Evolutionary conservation across 139 green algal genomes (phyloP).

Genomic region (Astrephomene gubernaculifera): DNA sequence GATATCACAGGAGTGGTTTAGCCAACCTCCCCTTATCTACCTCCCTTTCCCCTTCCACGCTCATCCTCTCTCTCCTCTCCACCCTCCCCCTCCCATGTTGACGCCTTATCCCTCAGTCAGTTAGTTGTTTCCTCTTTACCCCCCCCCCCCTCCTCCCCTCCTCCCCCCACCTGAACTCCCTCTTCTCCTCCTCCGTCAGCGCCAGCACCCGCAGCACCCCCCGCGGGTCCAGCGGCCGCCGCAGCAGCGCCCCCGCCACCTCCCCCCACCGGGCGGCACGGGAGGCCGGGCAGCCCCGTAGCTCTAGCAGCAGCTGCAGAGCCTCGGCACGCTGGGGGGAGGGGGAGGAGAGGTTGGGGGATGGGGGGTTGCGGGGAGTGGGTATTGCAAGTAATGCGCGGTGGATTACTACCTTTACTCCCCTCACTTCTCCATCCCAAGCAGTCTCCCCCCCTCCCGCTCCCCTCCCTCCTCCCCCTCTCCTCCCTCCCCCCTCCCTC

Average conservation of each 20-base stretch:
- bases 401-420: no score
- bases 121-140: no score
- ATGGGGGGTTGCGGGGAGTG: not conserved
- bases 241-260: constrained; percentile 45
- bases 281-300: constrained; percentile 47
- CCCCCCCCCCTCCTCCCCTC: not conserved
- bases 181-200: constrained; percentile 47
- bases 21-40: no score
- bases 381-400: no score
- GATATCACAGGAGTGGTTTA: no score
- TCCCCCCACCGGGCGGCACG: constrained; percentile 47
- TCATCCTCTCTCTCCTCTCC: not conserved
- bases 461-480: no score
- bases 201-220: constrained; percentile 48
- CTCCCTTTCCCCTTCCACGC: no score
- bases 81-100: no score
- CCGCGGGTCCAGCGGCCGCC: constrained; percentile 45
- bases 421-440: no score
- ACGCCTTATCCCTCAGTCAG: no score
- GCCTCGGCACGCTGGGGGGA: constrained; percentile 49
- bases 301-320: constrained; percentile 64
- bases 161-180: constrained; percentile 39
- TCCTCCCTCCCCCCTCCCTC: no score
- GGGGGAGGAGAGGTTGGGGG: not conserved
- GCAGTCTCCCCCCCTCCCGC: no score